Percentiles rank a stretch among this genome's conserved stretches.
These are phyloP conservation scores for Phialophora verrucosa DNA, from an alignment of 2,329 filamentous ascomycete species.

Conservation along the genomic window DNA sequence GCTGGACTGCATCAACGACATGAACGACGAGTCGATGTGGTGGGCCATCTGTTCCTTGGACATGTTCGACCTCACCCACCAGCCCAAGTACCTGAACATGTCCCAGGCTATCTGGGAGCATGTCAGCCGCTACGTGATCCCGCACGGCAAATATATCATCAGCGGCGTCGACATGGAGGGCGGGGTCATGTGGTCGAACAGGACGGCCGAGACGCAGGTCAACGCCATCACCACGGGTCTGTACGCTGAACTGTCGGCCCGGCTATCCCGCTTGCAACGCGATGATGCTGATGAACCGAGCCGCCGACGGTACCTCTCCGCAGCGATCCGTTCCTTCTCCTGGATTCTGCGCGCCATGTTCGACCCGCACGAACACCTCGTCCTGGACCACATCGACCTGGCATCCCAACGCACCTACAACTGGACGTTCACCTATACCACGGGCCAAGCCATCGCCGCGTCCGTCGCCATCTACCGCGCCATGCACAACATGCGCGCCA, in stretches of 20 bases:
- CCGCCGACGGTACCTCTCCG: conserved; percentile 2
- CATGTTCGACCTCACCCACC: conserved; percentile 23
- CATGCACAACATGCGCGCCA: conserved; percentile 8
- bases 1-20: conserved; percentile 33
- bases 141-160: conserved; percentile 18
- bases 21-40: conserved; percentile 37
- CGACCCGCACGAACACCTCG: conserved; percentile 18
- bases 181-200: conserved; percentile 34
- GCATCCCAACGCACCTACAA: conserved; percentile 20
- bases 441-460: conserved; percentile 34
- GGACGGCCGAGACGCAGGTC: conserved; percentile 28
- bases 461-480: conserved; percentile 28
- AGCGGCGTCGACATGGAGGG: conserved; percentile 34
- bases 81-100: conserved; percentile 15
- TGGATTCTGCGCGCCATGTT: conserved; percentile 31
- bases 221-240: conserved; percentile 34
- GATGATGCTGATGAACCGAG: neutral
- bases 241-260: conserved; percentile 33
- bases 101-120: conserved; percentile 30
- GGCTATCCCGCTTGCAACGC: conserved; percentile 15
- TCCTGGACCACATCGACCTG: conserved; percentile 32
- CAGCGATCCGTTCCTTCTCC: conserved; percentile 22
- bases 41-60: conserved; percentile 33
- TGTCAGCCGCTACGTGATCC: conserved; percentile 27
- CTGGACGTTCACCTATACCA: conserved; percentile 37